Evolutionary conservation across 108 stramenopile genomes (phyloP), one percentile per base, ranked within the genome.

Genomic region (Asterionellopsis glacialis): DNA sequence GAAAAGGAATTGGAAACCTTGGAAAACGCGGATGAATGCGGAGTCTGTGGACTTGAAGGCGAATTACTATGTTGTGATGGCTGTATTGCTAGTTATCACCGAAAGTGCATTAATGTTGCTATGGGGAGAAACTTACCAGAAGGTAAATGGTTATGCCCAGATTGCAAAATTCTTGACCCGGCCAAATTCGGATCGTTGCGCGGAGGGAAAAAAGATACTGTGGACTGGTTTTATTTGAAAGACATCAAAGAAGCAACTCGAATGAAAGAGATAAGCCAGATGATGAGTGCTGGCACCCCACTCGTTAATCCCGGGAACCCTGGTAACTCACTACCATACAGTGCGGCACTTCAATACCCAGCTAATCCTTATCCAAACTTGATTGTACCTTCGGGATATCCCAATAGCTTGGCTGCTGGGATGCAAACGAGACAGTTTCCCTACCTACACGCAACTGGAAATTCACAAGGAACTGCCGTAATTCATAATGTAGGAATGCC

Each of bases 21-120:
- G 24, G 68, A 74, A 18, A 90, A 93, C 51, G 68, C 65, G 12
- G 87, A 93, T 53, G 79, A 84, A 50, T 90, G 91, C 50, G 54
- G 43, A 0, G 73, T 93, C 24, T 93, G 91, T 59, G 69, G 82
- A 10, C 10, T 72, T 23, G 88, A 87, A 61, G 91, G 91, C 10
- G 85, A 93, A 40, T 69, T 93, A 55, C 56, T 93, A 13, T 89
- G 91, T 28, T 93, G 91, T 62, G 91, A 93, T 65, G 85, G 86
- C 22, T 93, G 91, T 59, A 61, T 72, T 1, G 64, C 65, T 9
- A 87, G 85, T 52, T 89, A 79, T 65, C 91, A 93, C 62, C 53
- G 68, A 41, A 49, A 45, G 18, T 93, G 91, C 45, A 33, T 87
- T 15, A 73, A 68, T 14, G 68, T 91, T 72, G 39, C 51, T 10